phyloP scores from a whole-genome alignment of 805 yeast species.

The Ogataea haglerorum region DNA sequence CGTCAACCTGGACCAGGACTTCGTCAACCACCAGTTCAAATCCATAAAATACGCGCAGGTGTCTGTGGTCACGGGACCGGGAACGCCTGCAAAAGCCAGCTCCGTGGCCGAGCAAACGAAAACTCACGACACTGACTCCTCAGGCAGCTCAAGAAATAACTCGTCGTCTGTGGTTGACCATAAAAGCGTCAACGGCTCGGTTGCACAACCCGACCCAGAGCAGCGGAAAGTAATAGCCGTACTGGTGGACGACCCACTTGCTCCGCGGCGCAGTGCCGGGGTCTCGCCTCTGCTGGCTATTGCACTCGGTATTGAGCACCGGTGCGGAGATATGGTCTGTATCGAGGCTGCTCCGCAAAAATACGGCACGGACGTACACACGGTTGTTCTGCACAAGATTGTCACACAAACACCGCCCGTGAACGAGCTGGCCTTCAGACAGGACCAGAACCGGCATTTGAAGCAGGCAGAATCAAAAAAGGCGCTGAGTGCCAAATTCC shows the following conservation, averaged over 20 bases:
- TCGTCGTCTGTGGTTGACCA: conserved; percentile 11
- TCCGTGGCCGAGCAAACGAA: conserved; percentile 11
- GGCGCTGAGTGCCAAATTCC: conserved; percentile 14
- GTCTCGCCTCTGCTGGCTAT: conserved; percentile 51
- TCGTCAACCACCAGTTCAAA: conserved; percentile 31
- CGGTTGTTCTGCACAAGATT: conserved; percentile 53
- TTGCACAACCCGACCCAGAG: conserved; percentile 25
- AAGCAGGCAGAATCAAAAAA: conserved; percentile 24
- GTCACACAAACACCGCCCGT: conserved; percentile 40
- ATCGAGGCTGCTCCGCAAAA: conserved; percentile 40
- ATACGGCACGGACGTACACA: conserved; percentile 5
- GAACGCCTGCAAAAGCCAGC: conserved; percentile 27
- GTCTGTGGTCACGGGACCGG: conserved; percentile 52
- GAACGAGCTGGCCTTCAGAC: conserved; percentile 28
- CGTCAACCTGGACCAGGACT: conserved; percentile 39
- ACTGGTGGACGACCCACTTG: conserved; percentile 37
- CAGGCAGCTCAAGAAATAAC: conserved; percentile 10
- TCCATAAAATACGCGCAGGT: conserved; percentile 46
- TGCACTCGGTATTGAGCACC: conserved; percentile 49
- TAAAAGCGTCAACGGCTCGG: conserved; percentile 7
- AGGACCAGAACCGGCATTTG: conserved; percentile 29
- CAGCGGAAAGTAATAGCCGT: conserved; percentile 49
- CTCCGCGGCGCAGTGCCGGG: conserved; percentile 42
- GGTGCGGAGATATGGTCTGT: conserved; percentile 52
- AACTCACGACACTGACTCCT: conserved; percentile 2